Conservation (phyloP, 2,329 filamentous ascomycete species). For the Ophiostoma montium region DNA sequence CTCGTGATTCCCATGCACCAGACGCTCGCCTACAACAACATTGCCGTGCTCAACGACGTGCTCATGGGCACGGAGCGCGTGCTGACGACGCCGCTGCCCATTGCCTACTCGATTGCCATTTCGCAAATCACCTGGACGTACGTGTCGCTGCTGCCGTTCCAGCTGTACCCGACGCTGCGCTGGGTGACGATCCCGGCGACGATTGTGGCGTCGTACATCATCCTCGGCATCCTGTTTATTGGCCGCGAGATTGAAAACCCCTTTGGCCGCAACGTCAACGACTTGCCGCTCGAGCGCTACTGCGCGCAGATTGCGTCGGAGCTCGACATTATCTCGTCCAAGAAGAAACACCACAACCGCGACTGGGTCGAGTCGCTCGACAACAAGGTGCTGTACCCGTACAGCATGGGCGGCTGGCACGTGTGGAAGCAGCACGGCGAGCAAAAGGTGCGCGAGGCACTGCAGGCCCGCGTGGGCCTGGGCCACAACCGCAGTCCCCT, state of each 20-base stretch:
- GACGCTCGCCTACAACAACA: slow-evolving; percentile 30
- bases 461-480: slow-evolving; percentile 10
- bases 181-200: slow-evolving; percentile 61
- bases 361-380: slow-evolving; percentile 31
- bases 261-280: slow-evolving; percentile 55
- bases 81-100: slow-evolving; percentile 55
- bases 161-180: slow-evolving; percentile 43
- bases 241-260: slow-evolving; percentile 58
- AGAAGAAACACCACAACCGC: slow-evolving; percentile 32
- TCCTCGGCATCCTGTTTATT: slow-evolving; percentile 53
- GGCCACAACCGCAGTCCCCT: neutral
- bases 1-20: slow-evolving; percentile 35
- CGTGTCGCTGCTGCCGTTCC: slow-evolving; percentile 58
- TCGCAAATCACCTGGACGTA: slow-evolving; percentile 68
- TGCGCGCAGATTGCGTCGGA: slow-evolving; percentile 51
- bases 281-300: slow-evolving; percentile 50
- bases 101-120: slow-evolving; percentile 63
- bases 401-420: slow-evolving; percentile 30
- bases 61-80: slow-evolving; percentile 55
- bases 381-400: slow-evolving; percentile 27
- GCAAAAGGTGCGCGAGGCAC: slow-evolving; percentile 30
- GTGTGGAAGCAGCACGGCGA: slow-evolving; percentile 34
- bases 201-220: slow-evolving; percentile 54
- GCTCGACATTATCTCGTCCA: slow-evolving; percentile 47
- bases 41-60: slow-evolving; percentile 49